These are phyloP conservation scores for Chlamydomonas eustigma DNA, from an alignment of 139 green algal genomes.

Conservation along the genomic window DNA sequence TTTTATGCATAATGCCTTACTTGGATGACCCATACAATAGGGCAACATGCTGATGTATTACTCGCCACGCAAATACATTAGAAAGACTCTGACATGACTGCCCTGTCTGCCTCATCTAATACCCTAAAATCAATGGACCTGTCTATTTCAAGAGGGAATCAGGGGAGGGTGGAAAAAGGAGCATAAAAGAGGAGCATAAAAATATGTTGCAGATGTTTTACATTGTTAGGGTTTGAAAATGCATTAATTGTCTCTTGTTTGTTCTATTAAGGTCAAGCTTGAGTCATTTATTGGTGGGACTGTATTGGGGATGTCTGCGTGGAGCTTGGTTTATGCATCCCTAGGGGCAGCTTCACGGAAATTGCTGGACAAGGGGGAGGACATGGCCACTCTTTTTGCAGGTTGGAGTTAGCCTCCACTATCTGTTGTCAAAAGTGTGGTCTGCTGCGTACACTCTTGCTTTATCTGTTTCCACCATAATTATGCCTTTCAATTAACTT, in stretches of 20 bases:
- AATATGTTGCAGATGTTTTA: too few species aligned
- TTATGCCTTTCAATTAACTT: not conserved
- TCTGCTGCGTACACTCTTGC: not conserved
- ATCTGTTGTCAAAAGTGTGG: not conserved
- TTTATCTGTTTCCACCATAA: not conserved
- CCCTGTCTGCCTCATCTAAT: too few species aligned
- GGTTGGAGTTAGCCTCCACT: slow-evolving; percentile 18
- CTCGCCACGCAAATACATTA: too few species aligned
- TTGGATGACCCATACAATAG: too few species aligned
- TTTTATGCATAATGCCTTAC: too few species aligned
- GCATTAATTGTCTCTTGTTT: too few species aligned
- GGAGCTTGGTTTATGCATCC: slow-evolving; percentile 66
- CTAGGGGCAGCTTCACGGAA: slow-evolving; percentile 58
- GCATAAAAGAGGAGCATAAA: too few species aligned
- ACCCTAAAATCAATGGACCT: too few species aligned
- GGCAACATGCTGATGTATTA: too few species aligned
- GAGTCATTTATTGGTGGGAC: slow-evolving; percentile 62
- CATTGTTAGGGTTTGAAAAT: too few species aligned
- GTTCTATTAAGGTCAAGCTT: slow-evolving; percentile 27
- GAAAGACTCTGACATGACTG: too few species aligned
- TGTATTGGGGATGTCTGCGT: slow-evolving; percentile 64
- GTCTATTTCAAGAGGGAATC: not conserved
- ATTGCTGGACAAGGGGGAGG: slow-evolving; percentile 56
- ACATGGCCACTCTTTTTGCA: slow-evolving; percentile 50
- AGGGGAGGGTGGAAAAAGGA: not conserved